These are phyloP conservation scores for Sclerotinia borealis DNA, from an alignment of 2,329 filamentous ascomycete species.

Conservation along the genomic window DNA sequence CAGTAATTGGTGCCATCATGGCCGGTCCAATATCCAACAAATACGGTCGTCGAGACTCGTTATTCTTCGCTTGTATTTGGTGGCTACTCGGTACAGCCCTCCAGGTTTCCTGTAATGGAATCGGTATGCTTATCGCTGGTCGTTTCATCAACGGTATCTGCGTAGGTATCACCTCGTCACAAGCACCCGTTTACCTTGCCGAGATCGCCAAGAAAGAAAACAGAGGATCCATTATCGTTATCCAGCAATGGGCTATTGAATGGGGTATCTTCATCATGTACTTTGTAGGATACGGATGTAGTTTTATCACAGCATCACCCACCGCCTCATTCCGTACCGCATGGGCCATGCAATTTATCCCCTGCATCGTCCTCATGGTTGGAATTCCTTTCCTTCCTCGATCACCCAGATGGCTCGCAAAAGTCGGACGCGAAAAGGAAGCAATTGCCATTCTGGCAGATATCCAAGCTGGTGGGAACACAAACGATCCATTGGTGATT, in stretches of 20 bases:
- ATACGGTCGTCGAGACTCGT: slow-evolving; percentile 43
- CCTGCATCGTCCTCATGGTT: slow-evolving; percentile 38
- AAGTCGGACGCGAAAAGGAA: slow-evolving; percentile 42
- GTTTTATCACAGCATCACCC: slow-evolving; percentile 35
- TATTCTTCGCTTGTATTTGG: slow-evolving; percentile 29
- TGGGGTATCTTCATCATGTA: slow-evolving; percentile 59
- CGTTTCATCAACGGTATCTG: slow-evolving; percentile 57
- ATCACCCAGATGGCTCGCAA: slow-evolving; percentile 47
- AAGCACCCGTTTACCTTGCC: slow-evolving; percentile 61
- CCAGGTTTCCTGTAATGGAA: slow-evolving; percentile 9
- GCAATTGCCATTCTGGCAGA: slow-evolving; percentile 44
- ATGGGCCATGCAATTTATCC: slow-evolving; percentile 44
- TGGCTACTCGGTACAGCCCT: slow-evolving; percentile 15
- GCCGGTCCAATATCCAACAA: slow-evolving; percentile 53
- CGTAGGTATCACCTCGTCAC: slow-evolving; percentile 59
- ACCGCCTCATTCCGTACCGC: slow-evolving; percentile 44
- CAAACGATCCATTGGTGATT: slow-evolving; percentile 47
- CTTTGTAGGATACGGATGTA: slow-evolving; percentile 46
- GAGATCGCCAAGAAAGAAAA: slow-evolving; percentile 52
- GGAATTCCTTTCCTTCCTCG: slow-evolving; percentile 42
- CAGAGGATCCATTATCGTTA: slow-evolving; percentile 61
- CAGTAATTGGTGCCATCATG: slow-evolving; percentile 55
- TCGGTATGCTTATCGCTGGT: slow-evolving; percentile 46
- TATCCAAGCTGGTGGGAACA: slow-evolving; percentile 51
- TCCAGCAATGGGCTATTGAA: slow-evolving; percentile 68